These are phyloP conservation scores for Calophaca sinica DNA, from an alignment of 306 rosid genomes.

Conservation along the genomic window DNA sequence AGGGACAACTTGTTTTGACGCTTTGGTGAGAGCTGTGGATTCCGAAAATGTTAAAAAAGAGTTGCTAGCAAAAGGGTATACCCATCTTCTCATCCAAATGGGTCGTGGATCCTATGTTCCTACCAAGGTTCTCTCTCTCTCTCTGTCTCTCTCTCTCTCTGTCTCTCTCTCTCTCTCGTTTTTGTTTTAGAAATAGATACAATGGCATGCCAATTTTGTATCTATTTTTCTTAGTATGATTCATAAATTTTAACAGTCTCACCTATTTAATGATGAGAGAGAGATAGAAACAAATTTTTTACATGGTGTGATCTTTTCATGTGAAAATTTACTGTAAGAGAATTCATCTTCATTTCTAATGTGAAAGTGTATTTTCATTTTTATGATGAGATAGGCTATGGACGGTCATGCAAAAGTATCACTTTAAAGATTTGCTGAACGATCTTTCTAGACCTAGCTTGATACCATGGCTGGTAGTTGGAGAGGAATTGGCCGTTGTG, in stretches of 20 bases:
- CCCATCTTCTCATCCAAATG: conserved; percentile 80
- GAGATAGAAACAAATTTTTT: neutral
- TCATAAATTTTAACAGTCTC: neutral
- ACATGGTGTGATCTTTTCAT: neutral
- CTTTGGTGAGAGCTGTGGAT: conserved; percentile 74
- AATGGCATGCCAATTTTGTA: neutral
- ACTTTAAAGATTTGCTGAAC: conserved; percentile 7
- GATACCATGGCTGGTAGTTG: too few species aligned
- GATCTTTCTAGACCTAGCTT: too few species aligned
- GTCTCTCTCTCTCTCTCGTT: too few species aligned
- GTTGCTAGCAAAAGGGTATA: conserved; percentile 68
- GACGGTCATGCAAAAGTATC: neutral
- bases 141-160: too few species aligned
- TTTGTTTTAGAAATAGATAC: neutral
- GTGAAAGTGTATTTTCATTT: neutral
- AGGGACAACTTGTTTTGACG: conserved; percentile 89
- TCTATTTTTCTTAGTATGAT: neutral
- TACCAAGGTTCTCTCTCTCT: conserved; percentile 59
- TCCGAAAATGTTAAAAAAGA: conserved; percentile 58
- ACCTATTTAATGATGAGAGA: neutral
- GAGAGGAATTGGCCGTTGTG: neutral
- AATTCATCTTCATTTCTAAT: conserved; percentile 3
- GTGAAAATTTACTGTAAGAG: neutral
- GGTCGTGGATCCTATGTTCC: conserved; percentile 90
- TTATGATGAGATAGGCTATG: neutral